Base-by-base conservation (phyloP, 768 basidiomycete genomes). In the Tulasnella sp. region DNA sequence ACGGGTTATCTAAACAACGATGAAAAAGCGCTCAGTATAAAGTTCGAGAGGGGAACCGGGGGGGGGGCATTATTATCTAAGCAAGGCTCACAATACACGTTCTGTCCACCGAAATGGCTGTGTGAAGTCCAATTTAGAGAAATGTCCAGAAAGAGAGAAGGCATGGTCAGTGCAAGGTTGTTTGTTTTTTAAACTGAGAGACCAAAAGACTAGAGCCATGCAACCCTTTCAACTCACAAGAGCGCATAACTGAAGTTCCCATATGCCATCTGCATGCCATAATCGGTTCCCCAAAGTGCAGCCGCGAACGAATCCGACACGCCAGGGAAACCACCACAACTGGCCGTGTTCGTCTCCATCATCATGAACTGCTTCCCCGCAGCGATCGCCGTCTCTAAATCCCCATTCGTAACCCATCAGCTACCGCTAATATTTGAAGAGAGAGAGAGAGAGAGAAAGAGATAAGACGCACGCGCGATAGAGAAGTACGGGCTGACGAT, bases 341-440 rank as follows among this genome's bases (percentile, higher is more conserved):
- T 74, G 1, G 77, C 78, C 17, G 76, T 74, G 63, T 77, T 85
- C 9, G 81, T 84, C 69, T 87, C 84, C 63, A 85, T 75, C 83
- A 85, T 84, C 53, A 83, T 63, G 38, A 84, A 69, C 22, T 74
- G 74, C 59, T 70, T 71, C n/a, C 69, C 67, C 15, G 64, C 62
- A 7, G 8, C 57, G 63, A 79, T 75, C 1, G 70, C 68, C 27
- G 70, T 71, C 0, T 65, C 66, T 59, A 72, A 38, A 3, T 25
- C 1, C 22, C 17, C 15, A 53, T 15, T 7, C n/a, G 10, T 48
- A 48, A 27, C 5, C 19, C 7, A 10, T 19, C 25, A 19, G 19
- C n/a, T 48, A 19, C 45, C 5, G 45, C n/a, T 7, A 38, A 15
- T 7, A 38, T 15, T 7, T 38, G 15, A 7, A 38, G 5, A 38